Conservation (phyloP, 2,329 filamentous ascomycete species). For the Clonostachys solani region DNA sequence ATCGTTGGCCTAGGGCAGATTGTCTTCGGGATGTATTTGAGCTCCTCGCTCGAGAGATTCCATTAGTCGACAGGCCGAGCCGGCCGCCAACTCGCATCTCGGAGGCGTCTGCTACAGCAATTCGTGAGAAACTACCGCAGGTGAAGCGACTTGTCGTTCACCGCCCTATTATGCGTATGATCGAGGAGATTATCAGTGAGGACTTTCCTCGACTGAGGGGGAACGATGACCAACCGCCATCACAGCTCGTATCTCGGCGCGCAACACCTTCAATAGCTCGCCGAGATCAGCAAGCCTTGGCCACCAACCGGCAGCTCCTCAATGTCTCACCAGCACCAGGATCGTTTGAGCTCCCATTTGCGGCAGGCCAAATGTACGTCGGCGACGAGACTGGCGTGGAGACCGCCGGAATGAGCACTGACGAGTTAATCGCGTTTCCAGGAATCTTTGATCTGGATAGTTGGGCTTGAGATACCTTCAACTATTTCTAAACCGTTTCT, state of each 20-base stretch:
- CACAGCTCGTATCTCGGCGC: not conserved
- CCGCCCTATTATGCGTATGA: conserved; percentile 5
- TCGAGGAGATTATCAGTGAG: conserved; percentile 7
- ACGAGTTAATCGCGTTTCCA: conserved; percentile 5
- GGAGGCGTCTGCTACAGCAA: conserved; percentile 1
- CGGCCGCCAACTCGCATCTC: conserved; percentile 4
- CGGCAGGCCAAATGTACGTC: conserved; percentile 1
- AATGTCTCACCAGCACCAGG: not conserved
- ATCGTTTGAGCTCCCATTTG: conserved; percentile 5
- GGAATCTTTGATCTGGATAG: conserved; percentile 6
- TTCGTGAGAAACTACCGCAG: conserved; percentile 7
- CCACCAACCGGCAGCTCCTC: not conserved
- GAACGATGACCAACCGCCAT: conserved; percentile 1
- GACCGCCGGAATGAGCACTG: not conserved
- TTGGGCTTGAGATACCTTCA: too few relatives aligned
- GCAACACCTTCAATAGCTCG: not conserved
- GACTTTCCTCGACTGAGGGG: conserved; percentile 4
- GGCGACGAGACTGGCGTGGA: not conserved
- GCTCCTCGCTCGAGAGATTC: conserved; percentile 17
- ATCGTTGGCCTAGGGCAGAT: conserved; percentile 26
- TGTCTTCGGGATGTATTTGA: conserved; percentile 26
- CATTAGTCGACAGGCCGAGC: conserved; percentile 5
- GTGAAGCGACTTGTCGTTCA: conserved; percentile 5
- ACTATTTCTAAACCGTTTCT: too few relatives aligned
- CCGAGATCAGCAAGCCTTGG: not conserved